Evolutionary conservation across 306 rosid species (phyloP), one percentile per base, ranked within the genome.

Genomic region (Malus asiatica): DNA sequence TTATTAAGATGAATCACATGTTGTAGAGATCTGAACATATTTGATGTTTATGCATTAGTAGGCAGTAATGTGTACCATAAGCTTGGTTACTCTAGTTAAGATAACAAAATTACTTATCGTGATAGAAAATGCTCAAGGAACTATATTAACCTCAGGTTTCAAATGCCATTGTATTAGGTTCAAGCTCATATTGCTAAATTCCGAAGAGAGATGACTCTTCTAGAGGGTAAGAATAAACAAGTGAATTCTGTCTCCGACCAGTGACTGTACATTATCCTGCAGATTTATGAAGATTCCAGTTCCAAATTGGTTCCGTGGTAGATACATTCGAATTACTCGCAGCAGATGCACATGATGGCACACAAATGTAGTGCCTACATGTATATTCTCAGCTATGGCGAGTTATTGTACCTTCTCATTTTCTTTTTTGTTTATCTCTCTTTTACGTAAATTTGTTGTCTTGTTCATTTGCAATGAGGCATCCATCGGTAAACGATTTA

Each of bases 171-270:
- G 73, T 46, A 18, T 62, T 63, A 89, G 93, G 90, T 91, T 68
- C 96, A 91, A 89, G 86, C 90, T 81, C 90, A 86, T 78, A 84
- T 86, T 72, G 90, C 90, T 46, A 87, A 89, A 85, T 90, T 87
- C 85, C 78, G 82, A 71, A 81, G 88, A 78, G 89, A 84, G 79
- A 86, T 91, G 69, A 83, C 51, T 78, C 27, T 84, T 77, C 62
- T 86, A 72, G 90, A 89, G 20, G 92, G 87, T 72, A 90, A 78
- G 78, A 88, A 89, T 27, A 38, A 87, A 74, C 90, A 77, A 78
- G 66, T 82, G 19, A 84, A 81, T 76, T 67, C 87, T 68, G 63
- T 83, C 77, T 76, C 90, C 11, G 86, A 89, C 63, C 87, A 80
- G 67, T 89, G 89, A 77, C 73, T 60, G 75, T 77, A 77, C 74